Base-by-base conservation (phyloP, 2,329 filamentous ascomycete species). In the Lizonia empirigonia region DNA sequence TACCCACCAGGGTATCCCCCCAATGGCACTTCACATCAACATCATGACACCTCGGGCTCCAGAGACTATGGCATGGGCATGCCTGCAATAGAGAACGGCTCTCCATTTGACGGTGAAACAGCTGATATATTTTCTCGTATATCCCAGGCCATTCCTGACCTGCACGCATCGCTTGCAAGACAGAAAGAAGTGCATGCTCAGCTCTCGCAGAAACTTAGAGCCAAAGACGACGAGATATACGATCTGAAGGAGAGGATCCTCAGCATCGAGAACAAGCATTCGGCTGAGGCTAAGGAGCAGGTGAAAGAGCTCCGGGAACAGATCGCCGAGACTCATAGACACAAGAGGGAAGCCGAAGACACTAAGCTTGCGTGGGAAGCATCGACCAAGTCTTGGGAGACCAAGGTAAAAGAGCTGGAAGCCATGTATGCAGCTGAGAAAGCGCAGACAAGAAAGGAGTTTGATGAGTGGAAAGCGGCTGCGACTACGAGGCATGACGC, bases 151-250 rank as follows among this genome's bases (percentile, higher is more conserved):
- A 72, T 75, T 32, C 72, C 72, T 37, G 72, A 75, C 42, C 56
- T 76, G 37, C 69, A 73, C 45, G 60, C 68, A 20, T 59, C 74
- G 33, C 65, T 76, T 33, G 65, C 69, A 33, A 76, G 76, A 37
- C 82, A 80, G 67, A 80, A 78, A 54, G 77, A 78, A 47, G 79
- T 78, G 3, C 77, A 81, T 48, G 76, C 70, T 42, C 78, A 81
- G 60, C 71, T 82, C 9, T 75, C 80, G 39, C 78, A 82, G 53
- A 76, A 75, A 23, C 63, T 82, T 27, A 77, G 78, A 66, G 74
- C 75, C 44, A 82, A 82, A 60, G 80, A 83, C 38, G 64, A 69
- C 39, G 79, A 83, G 56, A 80, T 84, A 46, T 76, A 78, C 54
- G 73, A 76, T 12, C 59, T 83, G 54, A 79, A 79, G 47, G 74